phyloP scores from a whole-genome alignment of 2,329 filamentous ascomycete genomes.

The Diaporthe capsici region DNA sequence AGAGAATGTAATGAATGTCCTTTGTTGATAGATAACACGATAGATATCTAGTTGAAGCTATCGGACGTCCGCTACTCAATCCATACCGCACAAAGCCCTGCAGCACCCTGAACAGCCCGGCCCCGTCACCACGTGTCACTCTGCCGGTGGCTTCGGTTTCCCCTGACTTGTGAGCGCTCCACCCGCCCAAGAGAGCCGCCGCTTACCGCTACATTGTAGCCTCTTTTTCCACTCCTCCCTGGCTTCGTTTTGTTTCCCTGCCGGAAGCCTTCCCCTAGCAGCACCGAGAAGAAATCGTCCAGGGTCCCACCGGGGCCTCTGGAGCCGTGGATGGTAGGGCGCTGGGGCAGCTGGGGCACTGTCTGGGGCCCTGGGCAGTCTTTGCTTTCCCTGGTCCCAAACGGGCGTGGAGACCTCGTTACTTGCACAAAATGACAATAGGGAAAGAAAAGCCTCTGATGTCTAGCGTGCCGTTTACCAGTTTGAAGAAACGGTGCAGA shows the following conservation, averaged over 20 bases:
- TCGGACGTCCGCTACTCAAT: slow-evolving; percentile 5
- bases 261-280: slow-evolving; percentile 34
- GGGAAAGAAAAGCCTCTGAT: not conserved
- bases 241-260: slow-evolving; percentile 18
- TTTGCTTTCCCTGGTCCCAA: slow-evolving; percentile 5
- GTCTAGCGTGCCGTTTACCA: slow-evolving; percentile 1
- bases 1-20: not conserved
- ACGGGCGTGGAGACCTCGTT: slow-evolving; percentile 17
- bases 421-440: not conserved
- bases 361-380: not conserved
- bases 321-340: not conserved
- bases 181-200: slow-evolving; percentile 25
- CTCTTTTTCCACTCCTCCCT: slow-evolving; percentile 4
- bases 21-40: not conserved
- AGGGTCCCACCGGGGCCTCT: not conserved
- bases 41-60: not conserved
- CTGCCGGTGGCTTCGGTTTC: slow-evolving; percentile 26
- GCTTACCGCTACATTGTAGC: slow-evolving; percentile 37
- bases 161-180: slow-evolving; percentile 22
- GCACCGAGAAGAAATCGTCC: slow-evolving; percentile 15
- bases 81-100: slow-evolving; percentile 10
- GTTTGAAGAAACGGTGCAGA: slow-evolving; percentile 7
- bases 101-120: slow-evolving; percentile 26
- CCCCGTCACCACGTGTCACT: slow-evolving; percentile 41
- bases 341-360: not conserved